Evolutionary conservation across 2,329 filamentous ascomycete species (phyloP).

Genomic region (Sclerotinia spermophila): DNA sequence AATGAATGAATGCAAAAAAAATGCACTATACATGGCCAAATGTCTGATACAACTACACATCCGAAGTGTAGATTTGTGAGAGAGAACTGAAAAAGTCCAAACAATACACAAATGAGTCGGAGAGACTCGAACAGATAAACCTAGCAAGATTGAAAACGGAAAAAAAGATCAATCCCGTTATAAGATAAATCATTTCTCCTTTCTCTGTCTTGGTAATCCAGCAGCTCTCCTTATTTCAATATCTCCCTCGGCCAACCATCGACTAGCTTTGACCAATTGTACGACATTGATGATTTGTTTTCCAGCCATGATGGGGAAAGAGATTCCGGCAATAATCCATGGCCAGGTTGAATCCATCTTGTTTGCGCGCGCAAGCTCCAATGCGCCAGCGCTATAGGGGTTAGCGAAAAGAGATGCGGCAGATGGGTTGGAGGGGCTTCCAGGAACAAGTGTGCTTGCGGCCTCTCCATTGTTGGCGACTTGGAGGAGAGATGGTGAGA

Average conservation of each 20-base stretch:
- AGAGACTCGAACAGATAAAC: conserved; percentile 16
- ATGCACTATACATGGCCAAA: conserved; percentile 15
- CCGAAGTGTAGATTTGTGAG: conserved; percentile 13
- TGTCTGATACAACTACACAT: conserved; percentile 18
- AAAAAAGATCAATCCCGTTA: background rate
- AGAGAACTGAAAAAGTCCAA: background rate
- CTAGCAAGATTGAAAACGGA: background rate
- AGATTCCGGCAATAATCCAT: conserved; percentile 77
- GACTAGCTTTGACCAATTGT: conserved; percentile 89
- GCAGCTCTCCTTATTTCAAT: conserved; percentile 56
- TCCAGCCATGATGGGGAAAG: conserved; percentile 79
- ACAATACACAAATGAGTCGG: conserved; percentile 17
- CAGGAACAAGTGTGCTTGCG: conserved; percentile 55
- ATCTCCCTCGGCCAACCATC: conserved; percentile 92
- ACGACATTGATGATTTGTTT: conserved; percentile 96
- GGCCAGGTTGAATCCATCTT: conserved; percentile 78
- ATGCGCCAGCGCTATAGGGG: conserved; percentile 86
- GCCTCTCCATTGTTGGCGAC: conserved; percentile 54
- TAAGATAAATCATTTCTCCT: conserved; percentile 26
- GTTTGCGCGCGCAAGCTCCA: conserved; percentile 90
- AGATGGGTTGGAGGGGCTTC: conserved; percentile 66
- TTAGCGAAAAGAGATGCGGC: conserved; percentile 75
- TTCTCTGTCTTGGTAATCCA: conserved; percentile 51
- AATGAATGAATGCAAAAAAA: background rate
- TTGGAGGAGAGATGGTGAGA: conserved; percentile 77